Percentiles rank a stretch among this genome's conserved stretches.
Evolutionary conservation across 2,329 filamentous ascomycete species (phyloP).

Genomic region (Sclerotinia sclerotiorum): DNA sequence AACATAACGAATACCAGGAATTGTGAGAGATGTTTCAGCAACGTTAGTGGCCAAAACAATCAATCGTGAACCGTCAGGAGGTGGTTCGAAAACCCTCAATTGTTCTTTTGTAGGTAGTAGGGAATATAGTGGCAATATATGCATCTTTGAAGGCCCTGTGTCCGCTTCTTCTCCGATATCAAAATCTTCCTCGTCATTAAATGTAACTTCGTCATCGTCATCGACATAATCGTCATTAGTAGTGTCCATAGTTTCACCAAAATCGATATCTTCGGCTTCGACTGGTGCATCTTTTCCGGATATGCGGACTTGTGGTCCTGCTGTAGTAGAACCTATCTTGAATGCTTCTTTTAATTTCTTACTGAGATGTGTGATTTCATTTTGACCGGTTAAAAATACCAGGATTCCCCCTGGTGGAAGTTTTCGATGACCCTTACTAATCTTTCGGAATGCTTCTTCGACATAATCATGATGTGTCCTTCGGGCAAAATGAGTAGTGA

Average conservation of each 20-base stretch:
- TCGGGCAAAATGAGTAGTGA: conserved; percentile 84
- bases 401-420: conserved; percentile 88
- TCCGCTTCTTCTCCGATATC: conserved; percentile 66
- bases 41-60: conserved; percentile 95
- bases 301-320: conserved; percentile 69
- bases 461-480: conserved; percentile 84
- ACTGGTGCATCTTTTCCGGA: conserved; percentile 74
- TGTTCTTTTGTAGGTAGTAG: conserved; percentile 88
- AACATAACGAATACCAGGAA: conserved; percentile 91
- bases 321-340: conserved; percentile 48
- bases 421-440: conserved; percentile 83
- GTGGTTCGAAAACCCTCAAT: conserved; percentile 81
- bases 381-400: conserved; percentile 91
- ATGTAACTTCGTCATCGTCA: conserved; percentile 62
- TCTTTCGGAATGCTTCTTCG: conserved; percentile 84
- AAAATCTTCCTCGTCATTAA: conserved; percentile 47
- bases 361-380: conserved; percentile 83
- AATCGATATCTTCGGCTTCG: conserved; percentile 84
- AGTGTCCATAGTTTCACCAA: conserved; percentile 64
- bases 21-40: conserved; percentile 94
- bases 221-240: conserved; percentile 57
- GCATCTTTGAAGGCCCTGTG: conserved; percentile 69
- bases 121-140: conserved; percentile 92
- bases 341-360: conserved; percentile 71
- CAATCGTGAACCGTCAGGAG: conserved; percentile 77